Base-by-base conservation (phyloP, 805 yeast genomes). In the Pichia thaimueangensis region DNA sequence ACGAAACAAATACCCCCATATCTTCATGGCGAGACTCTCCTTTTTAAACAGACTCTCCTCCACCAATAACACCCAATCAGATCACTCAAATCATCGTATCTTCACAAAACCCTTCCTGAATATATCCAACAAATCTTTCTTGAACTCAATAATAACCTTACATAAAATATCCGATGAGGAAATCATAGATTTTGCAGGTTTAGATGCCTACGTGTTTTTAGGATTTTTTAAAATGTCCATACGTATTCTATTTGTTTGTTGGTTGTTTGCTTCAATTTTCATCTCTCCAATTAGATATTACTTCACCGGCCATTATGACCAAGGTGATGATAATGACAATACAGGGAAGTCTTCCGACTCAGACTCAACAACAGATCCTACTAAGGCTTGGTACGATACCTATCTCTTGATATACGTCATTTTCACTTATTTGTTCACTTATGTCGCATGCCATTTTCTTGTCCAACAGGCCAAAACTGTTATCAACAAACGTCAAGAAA, bases 201-300 rank as follows among this genome's bases (percentile, higher is more conserved):
- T 91, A 34, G 98, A 91, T 64, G 97, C 97, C 0, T 88, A 76
- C 63, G 97, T 93, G 37, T 91, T 86, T 56, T 64, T 91, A 25
- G 88, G 88, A 4, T 89, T 91, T 59, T 93, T 93, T 73, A 82
- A 85, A 47, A 86, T 88, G 85, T 76, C 93, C 47, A 85, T 89
- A 37, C 77, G 78, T 57, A 66, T 86, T 8, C 62, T 91, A 20
- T 62, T 76, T 3, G 63, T 75, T 1, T 81, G 88, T 55, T 73
- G 86, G 36, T 45, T 85, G 2, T 76, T 86, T 53, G 88, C 95
- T 1, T 65, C 84, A 9, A 65, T 78, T 5, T 71, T 91, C 3
- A 83, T 91, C 17, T 82, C 95, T 1, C 97, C 98, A 0, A 72
- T 93, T 4, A 62, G 97, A 42, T 83, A 80, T 63, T 79, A 81